phyloP scores from a whole-genome alignment of 2,329 filamentous ascomycete genomes.

The Fonsecaea pedrosoi region DNA sequence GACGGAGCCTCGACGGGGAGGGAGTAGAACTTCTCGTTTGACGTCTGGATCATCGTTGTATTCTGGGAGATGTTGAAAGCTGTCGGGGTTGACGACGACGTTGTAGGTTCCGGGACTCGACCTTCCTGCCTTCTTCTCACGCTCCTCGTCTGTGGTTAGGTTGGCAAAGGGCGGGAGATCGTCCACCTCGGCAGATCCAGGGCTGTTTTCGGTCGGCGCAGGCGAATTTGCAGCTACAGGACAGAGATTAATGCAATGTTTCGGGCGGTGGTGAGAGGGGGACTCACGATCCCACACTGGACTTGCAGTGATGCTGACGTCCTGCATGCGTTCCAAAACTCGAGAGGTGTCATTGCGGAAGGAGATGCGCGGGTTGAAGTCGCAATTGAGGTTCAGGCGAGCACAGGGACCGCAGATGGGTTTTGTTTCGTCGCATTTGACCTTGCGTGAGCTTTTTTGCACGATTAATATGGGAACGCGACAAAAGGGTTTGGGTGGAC shows the following conservation, averaged over 20 bases:
- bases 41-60: conserved; percentile 52
- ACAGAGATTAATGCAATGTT: conserved; percentile 21
- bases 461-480: not conserved
- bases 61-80: conserved; percentile 60
- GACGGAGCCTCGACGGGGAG: conserved; percentile 40
- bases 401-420: conserved; percentile 64
- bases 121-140: conserved; percentile 62
- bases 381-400: conserved; percentile 62
- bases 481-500: not conserved
- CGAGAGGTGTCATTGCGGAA: conserved; percentile 62
- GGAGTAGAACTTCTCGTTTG: conserved; percentile 38
- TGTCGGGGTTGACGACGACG: conserved; percentile 62
- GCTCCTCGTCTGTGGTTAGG: conserved; percentile 63
- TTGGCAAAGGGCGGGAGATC: conserved; percentile 61
- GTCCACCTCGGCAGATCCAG: conserved; percentile 49
- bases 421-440: conserved; percentile 64
- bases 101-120: conserved; percentile 62
- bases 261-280: conserved; percentile 31
- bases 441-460: conserved; percentile 41
- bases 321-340: conserved; percentile 59
- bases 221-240: conserved; percentile 42
- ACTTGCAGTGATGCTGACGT: conserved; percentile 60
- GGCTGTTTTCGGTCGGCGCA: conserved; percentile 41
- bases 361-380: conserved; percentile 64
- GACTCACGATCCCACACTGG: conserved; percentile 63